Evolutionary conservation across 805 yeast genomes (phyloP).

Genomic region (Lipomyces spencermartinsiae): DNA sequence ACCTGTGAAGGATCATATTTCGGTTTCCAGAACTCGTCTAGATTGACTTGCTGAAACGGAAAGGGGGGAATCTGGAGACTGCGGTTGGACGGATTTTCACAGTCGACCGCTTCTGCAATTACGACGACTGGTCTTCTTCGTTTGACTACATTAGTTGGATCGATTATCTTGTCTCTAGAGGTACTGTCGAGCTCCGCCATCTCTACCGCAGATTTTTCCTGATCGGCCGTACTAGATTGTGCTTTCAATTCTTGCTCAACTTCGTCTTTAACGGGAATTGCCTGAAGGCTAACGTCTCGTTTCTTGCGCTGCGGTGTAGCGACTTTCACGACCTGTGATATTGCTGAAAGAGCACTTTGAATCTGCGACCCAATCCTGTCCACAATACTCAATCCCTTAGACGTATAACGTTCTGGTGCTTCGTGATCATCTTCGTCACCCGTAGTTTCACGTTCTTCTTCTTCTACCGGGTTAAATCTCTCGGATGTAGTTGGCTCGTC

Average conservation of each 20-base stretch:
- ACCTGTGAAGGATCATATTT: background rate
- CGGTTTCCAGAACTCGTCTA: constrained; percentile 17
- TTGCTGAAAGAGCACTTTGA: constrained; percentile 9
- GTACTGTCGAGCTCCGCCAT: background rate
- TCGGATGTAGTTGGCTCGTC: background rate
- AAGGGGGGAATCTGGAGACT: constrained; percentile 29
- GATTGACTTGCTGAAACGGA: constrained; percentile 34
- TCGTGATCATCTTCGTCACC: background rate
- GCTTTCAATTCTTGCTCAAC: constrained; percentile 5
- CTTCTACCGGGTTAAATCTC: background rate
- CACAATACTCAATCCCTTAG: constrained; percentile 1
- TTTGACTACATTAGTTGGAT: background rate
- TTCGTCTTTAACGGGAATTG: background rate
- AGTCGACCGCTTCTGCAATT: constrained; percentile 29
- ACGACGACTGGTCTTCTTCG: constrained; percentile 8
- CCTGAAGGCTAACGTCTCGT: background rate
- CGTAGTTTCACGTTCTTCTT: constrained; percentile 3
- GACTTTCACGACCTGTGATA: constrained; percentile 6
- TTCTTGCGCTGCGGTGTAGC: constrained; percentile 1
- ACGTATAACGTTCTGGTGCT: background rate
- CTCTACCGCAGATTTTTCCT: background rate
- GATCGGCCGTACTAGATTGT: background rate
- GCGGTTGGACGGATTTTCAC: constrained; percentile 12
- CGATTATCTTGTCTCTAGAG: background rate
- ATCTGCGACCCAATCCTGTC: constrained; percentile 16